Conservation (phyloP, 805 yeast genomes). For the Candida wancherniae region DNA sequence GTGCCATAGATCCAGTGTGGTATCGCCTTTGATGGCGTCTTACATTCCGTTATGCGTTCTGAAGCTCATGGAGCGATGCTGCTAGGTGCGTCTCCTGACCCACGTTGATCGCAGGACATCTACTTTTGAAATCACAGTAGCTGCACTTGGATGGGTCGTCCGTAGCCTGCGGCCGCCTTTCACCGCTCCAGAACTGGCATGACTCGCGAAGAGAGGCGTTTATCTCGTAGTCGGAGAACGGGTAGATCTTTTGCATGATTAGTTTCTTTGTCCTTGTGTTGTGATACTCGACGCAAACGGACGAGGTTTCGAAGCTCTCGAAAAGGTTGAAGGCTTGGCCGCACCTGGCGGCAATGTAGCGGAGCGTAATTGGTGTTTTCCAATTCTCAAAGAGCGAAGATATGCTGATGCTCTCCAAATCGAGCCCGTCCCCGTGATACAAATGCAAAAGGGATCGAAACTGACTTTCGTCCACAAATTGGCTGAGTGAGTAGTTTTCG, state of each 20-base stretch:
- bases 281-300: slow-evolving; percentile 52
- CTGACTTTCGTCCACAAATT: slow-evolving; percentile 8
- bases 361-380: slow-evolving; percentile 51
- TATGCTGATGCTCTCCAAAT: slow-evolving; percentile 20
- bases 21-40: slow-evolving; percentile 20
- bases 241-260: slow-evolving; percentile 38
- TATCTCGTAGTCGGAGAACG: slow-evolving; percentile 31
- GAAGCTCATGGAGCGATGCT: slow-evolving; percentile 9
- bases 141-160: slow-evolving; percentile 43
- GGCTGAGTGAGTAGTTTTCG: slow-evolving; percentile 7
- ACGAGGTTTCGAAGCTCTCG: slow-evolving; percentile 30
- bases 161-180: slow-evolving; percentile 44
- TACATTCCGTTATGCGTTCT: slow-evolving; percentile 8
- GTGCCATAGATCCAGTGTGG: slow-evolving; percentile 21
- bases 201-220: slow-evolving; percentile 27
- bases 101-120: slow-evolving; percentile 16
- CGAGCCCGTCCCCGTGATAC: slow-evolving; percentile 14
- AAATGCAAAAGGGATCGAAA: slow-evolving; percentile 7
- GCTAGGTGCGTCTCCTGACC: slow-evolving; percentile 3
- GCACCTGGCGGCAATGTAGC: slow-evolving; percentile 52
- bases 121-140: slow-evolving; percentile 46
- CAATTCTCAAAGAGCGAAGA: slow-evolving; percentile 37
- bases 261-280: slow-evolving; percentile 27
- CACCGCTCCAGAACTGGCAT: slow-evolving; percentile 56
- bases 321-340: slow-evolving; percentile 42